Evolutionary conservation across 345 rosid genomes (phyloP).

Genomic region (Eutrema yunnanense): DNA sequence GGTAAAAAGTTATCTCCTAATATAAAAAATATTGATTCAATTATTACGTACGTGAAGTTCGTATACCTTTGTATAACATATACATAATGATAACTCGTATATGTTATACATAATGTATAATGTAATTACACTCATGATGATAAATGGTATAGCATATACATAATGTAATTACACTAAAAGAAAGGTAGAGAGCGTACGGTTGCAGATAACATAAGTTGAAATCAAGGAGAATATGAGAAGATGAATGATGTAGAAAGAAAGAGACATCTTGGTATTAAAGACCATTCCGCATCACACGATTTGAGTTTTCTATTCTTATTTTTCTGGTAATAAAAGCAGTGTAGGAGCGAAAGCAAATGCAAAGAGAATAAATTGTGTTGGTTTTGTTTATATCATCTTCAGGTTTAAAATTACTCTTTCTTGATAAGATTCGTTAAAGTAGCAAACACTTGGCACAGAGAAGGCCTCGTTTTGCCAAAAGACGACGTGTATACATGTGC

Average conservation of each 20-base stretch:
- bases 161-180: background rate
- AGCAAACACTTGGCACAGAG: slow-evolving; percentile 22
- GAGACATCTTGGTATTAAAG: slow-evolving; percentile 3
- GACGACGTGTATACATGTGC: slow-evolving; percentile 8
- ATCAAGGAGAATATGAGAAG: slow-evolving; percentile 16
- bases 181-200: background rate
- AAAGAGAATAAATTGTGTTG: slow-evolving; percentile 2
- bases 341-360: background rate
- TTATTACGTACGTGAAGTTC: background rate
- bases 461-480: background rate
- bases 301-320: background rate
- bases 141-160: background rate
- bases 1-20: background rate
- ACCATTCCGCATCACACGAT: slow-evolving; percentile 1
- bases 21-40: background rate
- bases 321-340: background rate
- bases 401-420: background rate
- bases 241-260: slow-evolving; percentile 2
- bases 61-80: too few relatives aligned
- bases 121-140: too few relatives aligned
- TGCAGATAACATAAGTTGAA: slow-evolving; percentile 13
- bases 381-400: slow-evolving; percentile 8
- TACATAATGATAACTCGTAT: too few relatives aligned
- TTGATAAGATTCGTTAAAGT: slow-evolving; percentile 13
- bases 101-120: too few relatives aligned